Percentiles rank a stretch among this genome's conserved stretches.
Evolutionary conservation across 768 basidiomycete species (phyloP).

Genomic region (Pulveroboletus sp.): DNA sequence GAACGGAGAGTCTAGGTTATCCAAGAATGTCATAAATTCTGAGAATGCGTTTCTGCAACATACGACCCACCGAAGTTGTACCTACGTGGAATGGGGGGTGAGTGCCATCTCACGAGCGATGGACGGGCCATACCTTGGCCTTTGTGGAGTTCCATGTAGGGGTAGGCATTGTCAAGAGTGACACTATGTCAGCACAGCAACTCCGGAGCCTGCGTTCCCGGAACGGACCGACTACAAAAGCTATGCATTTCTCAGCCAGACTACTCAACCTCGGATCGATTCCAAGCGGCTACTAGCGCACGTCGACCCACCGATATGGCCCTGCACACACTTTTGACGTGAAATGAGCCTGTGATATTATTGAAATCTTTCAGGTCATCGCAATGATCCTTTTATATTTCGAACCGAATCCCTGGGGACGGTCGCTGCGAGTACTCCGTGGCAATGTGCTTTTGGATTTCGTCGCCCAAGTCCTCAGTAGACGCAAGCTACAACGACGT

Average conservation of each 20-base stretch:
- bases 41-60: not conserved
- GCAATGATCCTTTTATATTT: too few relatives aligned
- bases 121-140: constrained; percentile 42
- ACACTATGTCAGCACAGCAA: constrained; percentile 1
- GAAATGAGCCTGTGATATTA: not conserved
- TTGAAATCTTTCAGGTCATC: not conserved
- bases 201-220: not conserved
- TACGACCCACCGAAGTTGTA: constrained; percentile 42
- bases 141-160: constrained; percentile 56
- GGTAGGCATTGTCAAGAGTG: constrained; percentile 23
- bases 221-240: constrained; percentile 10
- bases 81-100: constrained; percentile 26
- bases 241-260: not conserved
- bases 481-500: not conserved
- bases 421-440: not conserved
- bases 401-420: not conserved
- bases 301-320: not conserved
- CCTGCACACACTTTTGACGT: not conserved
- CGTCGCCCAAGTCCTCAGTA: not conserved
- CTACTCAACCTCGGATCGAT: not conserved
- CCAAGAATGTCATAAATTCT: constrained; percentile 1
- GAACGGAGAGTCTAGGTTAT: constrained; percentile 65
- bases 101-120: not conserved
- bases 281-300: not conserved
- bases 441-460: not conserved